phyloP scores from a whole-genome alignment of 2,329 filamentous ascomycete species.

The Paecilomyces niveus region DNA sequence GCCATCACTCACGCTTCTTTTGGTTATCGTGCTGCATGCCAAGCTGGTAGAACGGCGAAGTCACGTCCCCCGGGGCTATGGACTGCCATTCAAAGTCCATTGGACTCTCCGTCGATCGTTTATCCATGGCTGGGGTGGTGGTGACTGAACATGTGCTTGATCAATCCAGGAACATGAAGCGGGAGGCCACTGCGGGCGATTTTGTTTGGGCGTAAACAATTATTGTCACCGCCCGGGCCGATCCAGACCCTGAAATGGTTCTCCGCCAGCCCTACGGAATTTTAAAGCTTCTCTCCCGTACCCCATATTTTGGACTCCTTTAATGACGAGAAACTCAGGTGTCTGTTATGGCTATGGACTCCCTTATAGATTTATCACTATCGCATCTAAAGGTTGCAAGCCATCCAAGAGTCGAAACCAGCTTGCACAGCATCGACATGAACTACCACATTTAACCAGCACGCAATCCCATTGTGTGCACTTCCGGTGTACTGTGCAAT shows the following conservation, averaged over 20 bases:
- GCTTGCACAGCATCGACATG: too few relatives aligned
- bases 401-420: too few relatives aligned
- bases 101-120: constrained; percentile 37
- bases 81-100: constrained; percentile 48
- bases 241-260: not conserved
- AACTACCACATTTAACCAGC: too few relatives aligned
- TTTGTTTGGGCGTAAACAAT: constrained; percentile 5
- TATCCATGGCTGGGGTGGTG: constrained; percentile 24
- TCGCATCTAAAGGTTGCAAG: too few relatives aligned
- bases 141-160: constrained; percentile 13
- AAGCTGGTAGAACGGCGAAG: constrained; percentile 43
- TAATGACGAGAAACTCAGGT: not conserved
- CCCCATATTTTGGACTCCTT: not conserved
- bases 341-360: too few relatives aligned
- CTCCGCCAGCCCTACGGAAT: not conserved
- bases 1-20: constrained; percentile 36
- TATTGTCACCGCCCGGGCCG: not conserved
- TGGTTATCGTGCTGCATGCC: constrained; percentile 32
- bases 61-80: constrained; percentile 36
- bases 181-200: not conserved
- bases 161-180: not conserved
- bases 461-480: too few relatives aligned
- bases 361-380: too few relatives aligned
- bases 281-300: not conserved
- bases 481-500: too few relatives aligned